Conservation (phyloP, 257 asterid genomes). For the Gentiana straminea region DNA sequence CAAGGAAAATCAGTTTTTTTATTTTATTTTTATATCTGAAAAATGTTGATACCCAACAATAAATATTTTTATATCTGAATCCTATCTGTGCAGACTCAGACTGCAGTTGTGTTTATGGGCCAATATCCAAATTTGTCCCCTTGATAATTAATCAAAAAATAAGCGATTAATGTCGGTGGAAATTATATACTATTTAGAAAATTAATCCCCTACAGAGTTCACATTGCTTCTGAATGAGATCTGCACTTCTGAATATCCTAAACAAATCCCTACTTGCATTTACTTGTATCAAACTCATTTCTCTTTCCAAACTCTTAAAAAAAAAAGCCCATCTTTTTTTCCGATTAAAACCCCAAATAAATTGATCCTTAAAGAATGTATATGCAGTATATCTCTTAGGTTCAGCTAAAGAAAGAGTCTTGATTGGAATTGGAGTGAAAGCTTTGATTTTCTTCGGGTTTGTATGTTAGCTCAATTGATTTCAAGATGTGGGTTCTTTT, state of each 20-base stretch:
- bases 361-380: not conserved
- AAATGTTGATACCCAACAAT: no score
- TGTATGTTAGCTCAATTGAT: not conserved
- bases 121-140: not conserved
- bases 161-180: conserved; percentile 20
- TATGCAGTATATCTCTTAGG: not conserved
- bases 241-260: conserved; percentile 21
- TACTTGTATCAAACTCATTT: not conserved
- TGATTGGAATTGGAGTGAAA: conserved; percentile 1
- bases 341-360: not conserved
- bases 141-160: conserved; percentile 4
- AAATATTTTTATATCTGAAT: no score
- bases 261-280: conserved; percentile 8
- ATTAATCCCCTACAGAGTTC: conserved; percentile 4
- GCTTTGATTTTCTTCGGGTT: not conserved
- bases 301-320: not conserved
- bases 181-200: conserved; percentile 10
- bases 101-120: conserved; percentile 4
- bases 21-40: no score
- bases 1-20: no score
- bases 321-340: not conserved
- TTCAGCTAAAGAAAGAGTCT: conserved; percentile 3
- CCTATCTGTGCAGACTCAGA: no score
- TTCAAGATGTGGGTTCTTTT: not conserved
- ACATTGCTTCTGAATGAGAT: conserved; percentile 11